phyloP scores from a whole-genome alignment of 2,329 filamentous ascomycete genomes.

The Xylaria sp. region DNA sequence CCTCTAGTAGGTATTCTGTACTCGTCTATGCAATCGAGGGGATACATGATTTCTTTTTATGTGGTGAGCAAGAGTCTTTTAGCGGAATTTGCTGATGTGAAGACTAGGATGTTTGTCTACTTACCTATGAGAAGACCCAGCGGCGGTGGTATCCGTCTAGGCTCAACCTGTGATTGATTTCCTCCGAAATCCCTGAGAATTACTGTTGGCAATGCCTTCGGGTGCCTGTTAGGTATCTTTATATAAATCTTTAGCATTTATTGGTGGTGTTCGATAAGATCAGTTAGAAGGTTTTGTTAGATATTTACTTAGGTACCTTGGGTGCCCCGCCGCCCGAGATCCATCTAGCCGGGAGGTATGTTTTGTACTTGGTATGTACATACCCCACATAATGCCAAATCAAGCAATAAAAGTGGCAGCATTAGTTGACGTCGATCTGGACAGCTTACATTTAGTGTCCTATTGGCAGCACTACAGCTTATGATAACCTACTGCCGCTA shows the following conservation, averaged over 20 bases:
- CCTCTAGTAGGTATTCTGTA: constrained; percentile 53
- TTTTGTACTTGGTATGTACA: neutral
- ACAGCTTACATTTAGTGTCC: constrained; percentile 42
- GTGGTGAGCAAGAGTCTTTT: neutral
- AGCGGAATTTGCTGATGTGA: neutral
- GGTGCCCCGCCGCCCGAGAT: neutral
- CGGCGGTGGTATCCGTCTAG: constrained; percentile 10
- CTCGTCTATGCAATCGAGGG: constrained; percentile 54
- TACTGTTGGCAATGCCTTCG: no score
- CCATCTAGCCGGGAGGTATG: neutral
- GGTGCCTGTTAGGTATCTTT: no score
- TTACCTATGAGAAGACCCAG: constrained; percentile 1
- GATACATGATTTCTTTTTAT: constrained; percentile 53
- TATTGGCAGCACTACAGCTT: neutral
- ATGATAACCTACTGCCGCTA: neutral
- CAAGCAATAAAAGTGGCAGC: neutral
- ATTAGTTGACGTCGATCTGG: constrained; percentile 46
- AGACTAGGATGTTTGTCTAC: neutral
- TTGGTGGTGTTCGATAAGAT: no score
- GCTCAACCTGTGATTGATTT: no score
- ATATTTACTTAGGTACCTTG: neutral
- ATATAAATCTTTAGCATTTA: no score
- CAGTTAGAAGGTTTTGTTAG: no score
- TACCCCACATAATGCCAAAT: constrained; percentile 26
- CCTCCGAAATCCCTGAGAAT: no score